Conservation (phyloP, 208 protist genomes). For the Crithidia expoeki region DNA sequence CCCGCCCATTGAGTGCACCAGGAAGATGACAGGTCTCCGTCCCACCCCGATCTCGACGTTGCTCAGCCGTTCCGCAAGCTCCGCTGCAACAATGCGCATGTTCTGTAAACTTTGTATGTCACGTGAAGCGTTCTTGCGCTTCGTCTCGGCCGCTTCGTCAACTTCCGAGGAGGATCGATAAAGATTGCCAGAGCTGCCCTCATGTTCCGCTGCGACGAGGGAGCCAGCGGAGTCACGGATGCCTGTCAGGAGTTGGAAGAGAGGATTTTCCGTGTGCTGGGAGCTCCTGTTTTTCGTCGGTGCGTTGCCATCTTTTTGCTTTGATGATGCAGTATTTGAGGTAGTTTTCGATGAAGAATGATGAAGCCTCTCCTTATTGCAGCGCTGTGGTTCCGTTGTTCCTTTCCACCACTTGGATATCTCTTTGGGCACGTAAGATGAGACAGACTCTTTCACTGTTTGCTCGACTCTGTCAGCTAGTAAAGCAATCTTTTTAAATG, state of each 20-base stretch:
- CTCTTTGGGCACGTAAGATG: slow-evolving; percentile 2
- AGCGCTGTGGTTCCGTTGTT: background rate
- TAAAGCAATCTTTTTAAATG: background rate
- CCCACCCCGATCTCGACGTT: slow-evolving; percentile 46
- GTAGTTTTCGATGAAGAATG: background rate
- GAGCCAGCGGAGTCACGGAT: slow-evolving; percentile 17
- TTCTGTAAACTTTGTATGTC: slow-evolving; percentile 31
- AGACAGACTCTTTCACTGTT: slow-evolving; percentile 7
- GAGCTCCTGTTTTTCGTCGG: background rate
- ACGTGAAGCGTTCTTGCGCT: background rate
- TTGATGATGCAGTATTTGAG: background rate
- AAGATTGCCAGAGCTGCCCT: slow-evolving; percentile 1
- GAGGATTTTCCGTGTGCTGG: background rate
- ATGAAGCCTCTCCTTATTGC: background rate
- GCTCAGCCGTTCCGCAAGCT: slow-evolving; percentile 51
- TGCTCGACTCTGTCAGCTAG: slow-evolving; percentile 9
- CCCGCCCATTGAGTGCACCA: slow-evolving; percentile 72
- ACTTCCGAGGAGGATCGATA: background rate
- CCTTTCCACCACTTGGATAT: slow-evolving; percentile 4
- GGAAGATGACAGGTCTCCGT: slow-evolving; percentile 59
- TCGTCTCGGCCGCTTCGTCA: background rate
- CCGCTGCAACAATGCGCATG: slow-evolving; percentile 48
- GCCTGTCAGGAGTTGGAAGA: slow-evolving; percentile 18
- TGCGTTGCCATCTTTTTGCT: background rate
- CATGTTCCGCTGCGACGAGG: slow-evolving; percentile 10